Conservation (phyloP, 2,329 filamentous ascomycete species). For the Myriosclerotinia scirpicola region DNA sequence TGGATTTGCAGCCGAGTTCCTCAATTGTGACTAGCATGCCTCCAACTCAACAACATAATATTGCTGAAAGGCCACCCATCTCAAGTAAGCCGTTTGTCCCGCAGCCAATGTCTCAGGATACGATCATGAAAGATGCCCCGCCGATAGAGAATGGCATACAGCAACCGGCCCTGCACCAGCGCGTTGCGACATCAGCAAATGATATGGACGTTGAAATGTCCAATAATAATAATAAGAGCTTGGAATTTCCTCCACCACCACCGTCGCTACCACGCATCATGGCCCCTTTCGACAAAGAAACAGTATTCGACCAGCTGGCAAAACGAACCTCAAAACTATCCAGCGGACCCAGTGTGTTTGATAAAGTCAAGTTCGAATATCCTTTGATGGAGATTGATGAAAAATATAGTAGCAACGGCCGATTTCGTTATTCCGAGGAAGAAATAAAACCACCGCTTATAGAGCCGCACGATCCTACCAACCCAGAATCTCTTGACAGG, state of each 20-base stretch:
- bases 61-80: constrained; percentile 15
- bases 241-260: not conserved
- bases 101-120: constrained; percentile 14
- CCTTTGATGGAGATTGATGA: constrained; percentile 37
- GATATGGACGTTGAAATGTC: constrained; percentile 5
- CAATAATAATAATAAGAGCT: constrained; percentile 12
- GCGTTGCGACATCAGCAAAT: not conserved
- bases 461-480: constrained; percentile 30
- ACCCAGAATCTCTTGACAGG: constrained; percentile 36
- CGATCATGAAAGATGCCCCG: constrained; percentile 10
- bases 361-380: constrained; percentile 38
- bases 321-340: constrained; percentile 9
- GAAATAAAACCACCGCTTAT: constrained; percentile 17
- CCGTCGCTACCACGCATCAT: constrained; percentile 8
- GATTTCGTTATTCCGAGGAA: constrained; percentile 33
- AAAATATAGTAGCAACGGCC: constrained; percentile 39
- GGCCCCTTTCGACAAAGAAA: constrained; percentile 37
- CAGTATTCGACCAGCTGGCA: constrained; percentile 35
- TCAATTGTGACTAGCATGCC: not conserved
- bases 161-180: not conserved
- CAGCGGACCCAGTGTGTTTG: constrained; percentile 35
- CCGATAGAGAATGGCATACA: not conserved
- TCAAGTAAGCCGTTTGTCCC: constrained; percentile 1
- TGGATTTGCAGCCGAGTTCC: constrained; percentile 24
- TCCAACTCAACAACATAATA: constrained; percentile 11